Percentiles rank a stretch among this genome's conserved stretches.
Evolutionary conservation across 163 green algal species (phyloP).

Genomic region (Trebouxia gelatinosa): DNA sequence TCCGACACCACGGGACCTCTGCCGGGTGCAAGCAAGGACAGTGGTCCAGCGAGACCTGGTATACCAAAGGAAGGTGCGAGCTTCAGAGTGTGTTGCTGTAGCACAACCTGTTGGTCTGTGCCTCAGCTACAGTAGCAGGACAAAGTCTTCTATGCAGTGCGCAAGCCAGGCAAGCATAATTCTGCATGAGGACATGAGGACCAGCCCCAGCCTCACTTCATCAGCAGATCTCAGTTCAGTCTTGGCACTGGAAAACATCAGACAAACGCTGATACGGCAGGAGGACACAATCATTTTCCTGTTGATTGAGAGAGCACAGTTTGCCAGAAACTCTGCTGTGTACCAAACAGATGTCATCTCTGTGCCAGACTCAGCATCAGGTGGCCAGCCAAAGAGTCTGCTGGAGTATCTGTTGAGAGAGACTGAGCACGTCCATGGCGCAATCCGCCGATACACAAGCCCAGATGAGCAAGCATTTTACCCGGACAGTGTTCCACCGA

Average conservation of each 20-base stretch:
- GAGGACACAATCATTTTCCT: slow-evolving; percentile 99
- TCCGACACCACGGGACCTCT: no score
- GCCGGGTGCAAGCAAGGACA: no score
- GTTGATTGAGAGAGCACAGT: slow-evolving; percentile 92
- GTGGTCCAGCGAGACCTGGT: no score
- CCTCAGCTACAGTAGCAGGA: no score
- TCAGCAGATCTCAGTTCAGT: slow-evolving; percentile 36
- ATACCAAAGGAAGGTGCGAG: no score
- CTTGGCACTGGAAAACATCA: slow-evolving; percentile 53
- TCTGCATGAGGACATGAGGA: no score
- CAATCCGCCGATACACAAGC: slow-evolving; percentile 88
- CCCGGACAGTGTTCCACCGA: slow-evolving; percentile 69
- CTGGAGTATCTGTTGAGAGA: slow-evolving; percentile 93
- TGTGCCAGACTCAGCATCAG: slow-evolving; percentile 21
- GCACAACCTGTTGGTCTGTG: no score
- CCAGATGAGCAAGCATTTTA: slow-evolving; percentile 97
- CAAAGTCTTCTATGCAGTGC: no score
- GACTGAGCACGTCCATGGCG: slow-evolving; percentile 86
- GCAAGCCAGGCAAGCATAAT: no score
- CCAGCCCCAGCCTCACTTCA: neutral
- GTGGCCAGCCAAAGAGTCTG: slow-evolving; percentile 59
- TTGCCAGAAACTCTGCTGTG: slow-evolving; percentile 77
- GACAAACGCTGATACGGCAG: slow-evolving; percentile 78
- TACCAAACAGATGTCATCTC: slow-evolving; percentile 71
- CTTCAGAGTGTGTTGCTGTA: no score